A percentile compares a stretch with the other conserved stretches of the same genome.
These are phyloP conservation scores for Ustilago sp. DNA, from an alignment of 1,284 basidiomycete genomes.

Conservation along the genomic window DNA sequence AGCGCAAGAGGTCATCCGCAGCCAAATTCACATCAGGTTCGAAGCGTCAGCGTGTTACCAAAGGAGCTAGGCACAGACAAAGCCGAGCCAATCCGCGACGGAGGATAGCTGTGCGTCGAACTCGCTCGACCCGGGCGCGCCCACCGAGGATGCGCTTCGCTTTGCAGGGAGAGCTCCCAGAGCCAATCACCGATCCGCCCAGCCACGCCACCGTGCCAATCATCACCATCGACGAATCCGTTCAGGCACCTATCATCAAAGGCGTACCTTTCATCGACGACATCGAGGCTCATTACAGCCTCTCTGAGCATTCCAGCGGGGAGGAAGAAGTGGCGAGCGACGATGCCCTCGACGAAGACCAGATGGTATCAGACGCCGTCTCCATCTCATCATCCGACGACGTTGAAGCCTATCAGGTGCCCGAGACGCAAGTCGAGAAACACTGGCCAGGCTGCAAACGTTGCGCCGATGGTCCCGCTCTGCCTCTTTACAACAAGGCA, in stretches of 20 bases:
- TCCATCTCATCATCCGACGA: conserved; percentile 23
- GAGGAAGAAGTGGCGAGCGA: conserved; percentile 5
- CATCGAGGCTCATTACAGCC: conserved; percentile 15
- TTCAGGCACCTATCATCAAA: not conserved
- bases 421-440: conserved; percentile 22
- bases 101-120: conserved; percentile 5
- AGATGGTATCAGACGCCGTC: conserved; percentile 13
- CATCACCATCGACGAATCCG: conserved; percentile 17
- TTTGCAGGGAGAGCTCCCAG: conserved; percentile 33
- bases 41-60: conserved; percentile 26
- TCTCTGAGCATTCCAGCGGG: conserved; percentile 16
- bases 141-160: conserved; percentile 34
- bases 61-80: not conserved
- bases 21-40: not conserved
- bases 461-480: conserved; percentile 34
- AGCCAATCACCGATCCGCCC: conserved; percentile 22
- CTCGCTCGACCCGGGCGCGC: conserved; percentile 1
- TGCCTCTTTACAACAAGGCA: conserved; percentile 35
- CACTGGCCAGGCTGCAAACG: conserved; percentile 45
- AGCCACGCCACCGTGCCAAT: not conserved
- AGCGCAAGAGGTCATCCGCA: conserved; percentile 18
- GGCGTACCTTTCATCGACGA: conserved; percentile 22
- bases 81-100: conserved; percentile 14
- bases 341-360: conserved; percentile 5
- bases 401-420: conserved; percentile 17